phyloP scores from a whole-genome alignment of 495 filamentous ascomycete genomes.

The Trichoderma orchidacearum region DNA sequence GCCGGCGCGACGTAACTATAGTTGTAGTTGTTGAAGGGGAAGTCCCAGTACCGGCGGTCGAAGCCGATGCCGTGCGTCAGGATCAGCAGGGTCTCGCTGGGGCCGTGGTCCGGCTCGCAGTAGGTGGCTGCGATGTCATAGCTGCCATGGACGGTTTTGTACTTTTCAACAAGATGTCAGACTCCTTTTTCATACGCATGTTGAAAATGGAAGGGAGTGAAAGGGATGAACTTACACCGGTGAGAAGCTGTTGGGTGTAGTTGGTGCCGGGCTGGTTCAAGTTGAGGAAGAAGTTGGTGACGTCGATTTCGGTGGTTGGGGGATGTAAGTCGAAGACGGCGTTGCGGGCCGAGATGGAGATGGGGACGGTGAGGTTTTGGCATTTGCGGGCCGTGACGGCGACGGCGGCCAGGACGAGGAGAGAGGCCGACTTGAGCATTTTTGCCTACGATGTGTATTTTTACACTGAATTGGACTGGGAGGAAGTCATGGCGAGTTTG shows the following conservation, averaged over 20 bases:
- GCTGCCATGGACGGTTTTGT: constrained; percentile 22
- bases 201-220: neutral
- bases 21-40: constrained; percentile 23
- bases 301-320: constrained; percentile 17
- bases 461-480: no score
- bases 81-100: constrained; percentile 33
- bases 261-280: constrained; percentile 15
- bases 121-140: constrained; percentile 35
- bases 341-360: constrained; percentile 21
- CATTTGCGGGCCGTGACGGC: constrained; percentile 12
- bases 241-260: constrained; percentile 5
- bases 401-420: neutral
- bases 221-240: neutral
- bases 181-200: neutral
- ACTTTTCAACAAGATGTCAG: constrained; percentile 8
- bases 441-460: no score
- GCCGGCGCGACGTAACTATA: constrained; percentile 44
- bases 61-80: constrained; percentile 51
- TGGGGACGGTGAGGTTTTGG: constrained; percentile 20
- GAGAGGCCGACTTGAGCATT: neutral
- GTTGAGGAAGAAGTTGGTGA: constrained; percentile 18
- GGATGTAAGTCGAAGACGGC: constrained; percentile 14
- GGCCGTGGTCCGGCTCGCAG: constrained; percentile 26
- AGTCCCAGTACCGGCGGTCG: constrained; percentile 51
- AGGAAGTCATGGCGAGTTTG: no score